Percentiles rank a stretch among this genome's conserved stretches.
phyloP scores from a whole-genome alignment of 352 stramenopile genomes.

The Globisporangium yorkense region DNA sequence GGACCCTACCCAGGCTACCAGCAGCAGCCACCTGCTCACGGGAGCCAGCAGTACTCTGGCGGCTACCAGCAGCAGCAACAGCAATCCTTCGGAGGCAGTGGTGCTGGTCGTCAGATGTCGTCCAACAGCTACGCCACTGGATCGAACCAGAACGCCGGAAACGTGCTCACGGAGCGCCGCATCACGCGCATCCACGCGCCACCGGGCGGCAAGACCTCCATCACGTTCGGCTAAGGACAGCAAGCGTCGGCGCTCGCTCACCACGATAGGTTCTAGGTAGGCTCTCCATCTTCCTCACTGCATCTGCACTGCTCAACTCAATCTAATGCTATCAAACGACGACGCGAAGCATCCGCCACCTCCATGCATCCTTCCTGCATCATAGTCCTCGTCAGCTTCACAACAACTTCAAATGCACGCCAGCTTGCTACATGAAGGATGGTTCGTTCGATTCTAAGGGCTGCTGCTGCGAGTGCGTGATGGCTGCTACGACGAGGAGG shows the following conservation, averaged over 20 bases:
- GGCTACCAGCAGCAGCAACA: constrained; percentile 14
- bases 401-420: too few species aligned
- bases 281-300: too few species aligned
- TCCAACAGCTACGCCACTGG: constrained; percentile 84
- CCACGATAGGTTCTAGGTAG: background rate
- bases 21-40: constrained; percentile 17
- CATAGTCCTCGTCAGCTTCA: too few species aligned
- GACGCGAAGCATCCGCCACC: background rate
- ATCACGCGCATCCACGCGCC: constrained; percentile 88
- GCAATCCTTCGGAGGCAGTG: constrained; percentile 17
- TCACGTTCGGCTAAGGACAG: constrained; percentile 61
- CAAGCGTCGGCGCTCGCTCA: background rate
- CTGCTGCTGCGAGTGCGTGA: too few species aligned
- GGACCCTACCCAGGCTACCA: constrained; percentile 11
- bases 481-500: background rate
- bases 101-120: constrained; percentile 22
- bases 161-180: constrained; percentile 86
- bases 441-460: background rate
- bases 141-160: constrained; percentile 86
- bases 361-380: background rate
- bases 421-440: background rate
- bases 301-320: too few species aligned
- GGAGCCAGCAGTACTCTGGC: constrained; percentile 14
- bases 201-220: constrained; percentile 75
- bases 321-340: background rate